A percentile compares a stretch with the other conserved stretches of the same genome.
phyloP scores from a whole-genome alignment of 2,329 filamentous ascomycete species.

The Epichloe sylvatica region DNA sequence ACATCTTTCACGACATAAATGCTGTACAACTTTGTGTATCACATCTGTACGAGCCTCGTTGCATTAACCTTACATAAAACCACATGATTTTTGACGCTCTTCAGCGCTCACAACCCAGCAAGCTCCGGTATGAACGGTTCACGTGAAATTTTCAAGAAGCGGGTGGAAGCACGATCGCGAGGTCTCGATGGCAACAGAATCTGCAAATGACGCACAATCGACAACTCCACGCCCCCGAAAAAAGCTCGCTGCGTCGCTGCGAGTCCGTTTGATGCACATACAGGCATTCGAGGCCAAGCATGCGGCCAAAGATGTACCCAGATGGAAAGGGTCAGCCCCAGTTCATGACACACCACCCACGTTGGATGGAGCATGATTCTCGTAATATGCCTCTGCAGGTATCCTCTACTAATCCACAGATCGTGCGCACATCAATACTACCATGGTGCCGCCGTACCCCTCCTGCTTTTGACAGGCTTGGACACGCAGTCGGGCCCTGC shows the following conservation, averaged over 20 bases:
- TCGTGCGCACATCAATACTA: neutral
- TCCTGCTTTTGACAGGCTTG: neutral
- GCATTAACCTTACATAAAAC: neutral
- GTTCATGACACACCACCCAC: neutral
- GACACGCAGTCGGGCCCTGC: no score
- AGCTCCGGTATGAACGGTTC: neutral
- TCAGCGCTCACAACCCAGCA: neutral
- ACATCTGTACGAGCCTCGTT: neutral
- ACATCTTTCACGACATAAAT: neutral
- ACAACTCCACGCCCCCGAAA: neutral
- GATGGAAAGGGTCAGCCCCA: constrained; percentile 1
- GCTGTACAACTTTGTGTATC: neutral
- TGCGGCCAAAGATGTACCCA: constrained; percentile 5
- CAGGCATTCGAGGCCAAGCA: constrained; percentile 1
- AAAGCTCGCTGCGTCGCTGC: neutral
- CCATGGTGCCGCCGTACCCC: neutral
- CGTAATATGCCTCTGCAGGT: neutral
- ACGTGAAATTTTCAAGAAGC: neutral
- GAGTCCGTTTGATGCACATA: neutral
- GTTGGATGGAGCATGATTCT: neutral
- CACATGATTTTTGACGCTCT: neutral
- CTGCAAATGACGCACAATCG: neutral
- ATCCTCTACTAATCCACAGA: neutral
- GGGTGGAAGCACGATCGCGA: neutral
- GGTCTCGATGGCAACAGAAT: neutral